phyloP scores from a whole-genome alignment of 78 protist species.

The Emiliania huxleyi region DNA sequence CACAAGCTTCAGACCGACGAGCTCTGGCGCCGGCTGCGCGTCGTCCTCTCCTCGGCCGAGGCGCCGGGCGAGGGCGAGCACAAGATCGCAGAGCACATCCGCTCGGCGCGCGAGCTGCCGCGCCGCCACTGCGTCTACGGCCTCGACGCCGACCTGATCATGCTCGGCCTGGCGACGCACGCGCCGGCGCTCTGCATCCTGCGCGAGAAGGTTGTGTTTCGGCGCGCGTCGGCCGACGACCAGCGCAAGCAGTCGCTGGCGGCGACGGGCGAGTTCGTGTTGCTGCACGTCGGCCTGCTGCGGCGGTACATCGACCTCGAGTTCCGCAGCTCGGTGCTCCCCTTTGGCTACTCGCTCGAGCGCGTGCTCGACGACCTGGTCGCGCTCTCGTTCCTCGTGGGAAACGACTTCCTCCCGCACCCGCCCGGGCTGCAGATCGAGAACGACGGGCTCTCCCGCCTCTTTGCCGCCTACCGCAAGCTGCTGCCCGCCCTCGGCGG shows the following conservation, averaged over 20 bases:
- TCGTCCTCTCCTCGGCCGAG: conserved; percentile 34
- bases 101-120: conserved; percentile 75
- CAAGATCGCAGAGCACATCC: conserved; percentile 90
- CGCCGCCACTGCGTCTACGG: conserved; percentile 88
- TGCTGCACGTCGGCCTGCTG: conserved; percentile 51
- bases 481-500: neutral
- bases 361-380: conserved; percentile 78
- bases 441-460: conserved; percentile 41
- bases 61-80: conserved; percentile 74
- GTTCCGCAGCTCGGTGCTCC: neutral
- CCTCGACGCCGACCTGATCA: conserved; percentile 92
- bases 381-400: conserved; percentile 79
- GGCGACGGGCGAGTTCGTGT: conserved; percentile 49
- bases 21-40: conserved; percentile 52
- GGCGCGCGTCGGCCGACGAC: neutral
- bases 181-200: conserved; percentile 85
- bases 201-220: conserved; percentile 70
- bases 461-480: neutral
- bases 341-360: conserved; percentile 41
- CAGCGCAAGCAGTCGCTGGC: neutral
- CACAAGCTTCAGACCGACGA: neutral
- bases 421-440: conserved; percentile 74
- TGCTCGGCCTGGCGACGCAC: conserved; percentile 88
- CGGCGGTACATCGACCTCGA: conserved; percentile 74
- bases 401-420: conserved; percentile 95